A percentile compares a stretch with the other conserved stretches of the same genome.
Conservation (phyloP, 2,329 filamentous ascomycete species). For the Macrophomina tecta region DNA sequence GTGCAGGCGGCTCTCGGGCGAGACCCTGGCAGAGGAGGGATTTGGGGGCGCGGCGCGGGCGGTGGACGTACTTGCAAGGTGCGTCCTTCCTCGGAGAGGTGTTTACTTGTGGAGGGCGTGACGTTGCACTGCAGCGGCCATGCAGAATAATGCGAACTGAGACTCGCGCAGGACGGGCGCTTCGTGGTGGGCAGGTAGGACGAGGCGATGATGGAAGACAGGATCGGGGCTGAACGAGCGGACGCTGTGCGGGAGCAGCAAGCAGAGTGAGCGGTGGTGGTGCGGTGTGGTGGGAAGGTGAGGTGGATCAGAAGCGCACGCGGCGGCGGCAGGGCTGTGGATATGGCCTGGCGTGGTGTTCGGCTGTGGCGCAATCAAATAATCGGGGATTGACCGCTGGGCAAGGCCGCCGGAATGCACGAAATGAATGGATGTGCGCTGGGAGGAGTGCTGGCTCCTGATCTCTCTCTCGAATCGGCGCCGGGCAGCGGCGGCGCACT, state of each 20-base stretch:
- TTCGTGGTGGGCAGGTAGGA: slow-evolving; percentile 6
- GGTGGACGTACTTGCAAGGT: slow-evolving; percentile 15
- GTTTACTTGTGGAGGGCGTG: slow-evolving; percentile 27
- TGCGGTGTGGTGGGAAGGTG: slow-evolving; percentile 1
- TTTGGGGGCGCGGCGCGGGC: slow-evolving; percentile 16
- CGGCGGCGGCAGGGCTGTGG: slow-evolving; percentile 20
- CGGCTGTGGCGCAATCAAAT: slow-evolving; percentile 29
- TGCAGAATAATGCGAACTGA: slow-evolving; percentile 23
- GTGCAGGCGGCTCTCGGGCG: neutral
- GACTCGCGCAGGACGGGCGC: neutral
- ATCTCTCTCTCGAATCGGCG: neutral
- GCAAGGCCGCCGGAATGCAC: slow-evolving; percentile 22
- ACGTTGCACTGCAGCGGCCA: slow-evolving; percentile 29
- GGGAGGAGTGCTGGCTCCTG: slow-evolving; percentile 13
- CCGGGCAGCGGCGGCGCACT: slow-evolving; percentile 1
- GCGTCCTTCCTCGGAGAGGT: slow-evolving; percentile 22
- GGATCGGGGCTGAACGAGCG: slow-evolving; percentile 23
- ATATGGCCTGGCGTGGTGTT: slow-evolving; percentile 23
- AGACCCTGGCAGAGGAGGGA: neutral
- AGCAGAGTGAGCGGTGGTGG: slow-evolving; percentile 7
- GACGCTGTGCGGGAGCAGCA: slow-evolving; percentile 12
- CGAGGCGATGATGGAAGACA: neutral
- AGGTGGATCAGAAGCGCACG: slow-evolving; percentile 19
- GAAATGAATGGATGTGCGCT: slow-evolving; percentile 28
- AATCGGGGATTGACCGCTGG: slow-evolving; percentile 24